Evolutionary conservation across 2,329 filamentous ascomycete genomes (phyloP), one percentile per base, ranked within the genome.

Genomic region (Alternaria conjuncta): DNA sequence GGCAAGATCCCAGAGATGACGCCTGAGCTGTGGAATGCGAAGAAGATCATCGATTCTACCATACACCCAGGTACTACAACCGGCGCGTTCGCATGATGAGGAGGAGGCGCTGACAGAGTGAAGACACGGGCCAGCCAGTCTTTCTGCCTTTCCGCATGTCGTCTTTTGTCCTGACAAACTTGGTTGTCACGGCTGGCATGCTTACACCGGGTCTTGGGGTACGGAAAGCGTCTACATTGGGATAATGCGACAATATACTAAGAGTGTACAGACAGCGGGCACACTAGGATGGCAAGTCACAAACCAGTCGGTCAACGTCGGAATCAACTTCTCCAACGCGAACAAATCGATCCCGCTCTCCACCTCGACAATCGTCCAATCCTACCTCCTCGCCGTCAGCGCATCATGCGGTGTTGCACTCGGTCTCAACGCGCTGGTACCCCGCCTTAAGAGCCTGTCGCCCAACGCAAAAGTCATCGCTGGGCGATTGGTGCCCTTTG

Each of bases 81-180:
- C 41, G 28, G 49, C 41, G 25, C 41, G 44, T 18, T 23, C 20
- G 44, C 32, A 55, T 30, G 8, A 11, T 13, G 49, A 47, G 6
- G 36, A 30, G 18, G 20, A 49, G 20, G 51, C 53, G 58, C 71
- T 73, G 64, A 73, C 61, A 30, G 28, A 23, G 36, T 30, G 49
- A 61, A 96, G 96, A 99, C 81, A 98, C 94, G 18, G 96, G 96
- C 70, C 86, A 94, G 79, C 91, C 95, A 51, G 94, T 99, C 67
- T 88, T 98, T 73, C 86, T 99, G 18, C 96, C 96, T 20, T 98
- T 98, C 80, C 92, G 96, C 79, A 99, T 99, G 96, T 98, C 95
- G 55, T 92, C 88, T 82, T 99, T 96, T 79, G 94, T 97, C 58
- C 82, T 98, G 59, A 94, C 94, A 68, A 99, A 99, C 82, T 83